Evolutionary conservation across 106 monocot species (phyloP), one percentile per base, ranked within the genome.

Genomic region (Dioscorea zingiberensis): DNA sequence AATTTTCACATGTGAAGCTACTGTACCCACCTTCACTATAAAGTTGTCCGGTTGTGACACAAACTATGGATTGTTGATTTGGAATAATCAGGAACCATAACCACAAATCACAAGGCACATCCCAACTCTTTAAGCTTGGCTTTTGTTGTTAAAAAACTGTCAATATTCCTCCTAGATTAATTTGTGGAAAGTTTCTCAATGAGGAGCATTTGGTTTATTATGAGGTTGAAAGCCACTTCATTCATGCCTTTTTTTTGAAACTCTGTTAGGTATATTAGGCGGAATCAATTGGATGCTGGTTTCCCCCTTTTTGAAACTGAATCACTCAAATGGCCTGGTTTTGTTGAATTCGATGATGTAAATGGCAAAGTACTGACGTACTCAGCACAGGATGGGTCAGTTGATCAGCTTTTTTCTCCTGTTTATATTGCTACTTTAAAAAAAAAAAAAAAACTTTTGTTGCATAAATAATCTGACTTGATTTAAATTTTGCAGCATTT

Each of bases 271-370:
- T 93, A 93, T 69, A 93, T 93, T 27, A 76, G 85, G 72, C 82
- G 87, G 69, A 93, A 93, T 60, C 78, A 83, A 53, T 72, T 93
- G 62, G 82, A 93, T 75, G 87, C 92, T 63, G 92, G 92, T 55
- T 87, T 70, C 64, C 77, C 92, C 51, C 87, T 93, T 66, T 93
- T 93, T 73, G 87, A 88, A 78, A 80, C 85, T 1, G 87, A 93
- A 53, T 92, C 91, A 21, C 84, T 92, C 5, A 92, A 92, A 29
- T 92, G 91, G 91, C 91, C 91, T 53, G 92, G 92, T 73, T 93
- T 93, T 78, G 92, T 93, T 5, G 92, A 93, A 74, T 93, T 93
- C 73, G 92, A 93, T 67, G 92, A 93, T 82, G 92, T 93, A 25
- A 93, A 93, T 78, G 92, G 87, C 14, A 93, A 93, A 82, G 92